phyloP scores from a whole-genome alignment of 2,329 filamentous ascomycete genomes.

The Aspergillus aculeatus region DNA sequence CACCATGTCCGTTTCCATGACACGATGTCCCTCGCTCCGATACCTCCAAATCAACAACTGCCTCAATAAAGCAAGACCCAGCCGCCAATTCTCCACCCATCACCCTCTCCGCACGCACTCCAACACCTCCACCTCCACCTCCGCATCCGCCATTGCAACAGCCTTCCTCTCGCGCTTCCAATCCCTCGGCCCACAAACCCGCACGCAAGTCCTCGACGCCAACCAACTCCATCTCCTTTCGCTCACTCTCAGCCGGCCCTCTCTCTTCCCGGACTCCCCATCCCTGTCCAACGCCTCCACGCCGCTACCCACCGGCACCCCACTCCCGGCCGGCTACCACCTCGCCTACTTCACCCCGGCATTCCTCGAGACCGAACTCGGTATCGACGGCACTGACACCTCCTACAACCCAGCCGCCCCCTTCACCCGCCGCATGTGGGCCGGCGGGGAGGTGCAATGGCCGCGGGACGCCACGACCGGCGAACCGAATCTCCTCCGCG shows the following conservation, averaged over 20 bases:
- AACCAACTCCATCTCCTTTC: slow-evolving; percentile 64
- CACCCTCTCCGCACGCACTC: slow-evolving; percentile 10
- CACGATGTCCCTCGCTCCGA: background rate
- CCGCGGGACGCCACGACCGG: slow-evolving; percentile 28
- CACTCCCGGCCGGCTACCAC: slow-evolving; percentile 60
- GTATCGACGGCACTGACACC: slow-evolving; percentile 60
- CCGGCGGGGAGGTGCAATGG: slow-evolving; percentile 61
- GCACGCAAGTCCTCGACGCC: slow-evolving; percentile 56
- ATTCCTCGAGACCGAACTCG: slow-evolving; percentile 55
- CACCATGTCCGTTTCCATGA: slow-evolving; percentile 10
- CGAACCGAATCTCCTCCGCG: slow-evolving; percentile 44
- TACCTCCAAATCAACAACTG: background rate
- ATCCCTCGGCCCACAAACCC: slow-evolving; percentile 42
- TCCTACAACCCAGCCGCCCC: slow-evolving; percentile 60
- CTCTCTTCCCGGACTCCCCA: slow-evolving; percentile 41
- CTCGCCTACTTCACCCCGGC: slow-evolving; percentile 63
- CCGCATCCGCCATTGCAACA: slow-evolving; percentile 36
- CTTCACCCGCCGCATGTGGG: slow-evolving; percentile 68
- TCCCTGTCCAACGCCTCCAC: slow-evolving; percentile 39
- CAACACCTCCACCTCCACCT: slow-evolving; percentile 29
- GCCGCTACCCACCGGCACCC: slow-evolving; percentile 46
- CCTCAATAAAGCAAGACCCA: background rate
- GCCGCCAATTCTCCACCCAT: slow-evolving; percentile 17
- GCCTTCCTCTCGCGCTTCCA: slow-evolving; percentile 46
- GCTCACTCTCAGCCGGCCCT: slow-evolving; percentile 55